Percentiles rank a stretch among this genome's conserved stretches.
These are phyloP conservation scores for Colletotrichum salicis DNA, from an alignment of 2,329 filamentous ascomycete genomes.

Conservation along the genomic window DNA sequence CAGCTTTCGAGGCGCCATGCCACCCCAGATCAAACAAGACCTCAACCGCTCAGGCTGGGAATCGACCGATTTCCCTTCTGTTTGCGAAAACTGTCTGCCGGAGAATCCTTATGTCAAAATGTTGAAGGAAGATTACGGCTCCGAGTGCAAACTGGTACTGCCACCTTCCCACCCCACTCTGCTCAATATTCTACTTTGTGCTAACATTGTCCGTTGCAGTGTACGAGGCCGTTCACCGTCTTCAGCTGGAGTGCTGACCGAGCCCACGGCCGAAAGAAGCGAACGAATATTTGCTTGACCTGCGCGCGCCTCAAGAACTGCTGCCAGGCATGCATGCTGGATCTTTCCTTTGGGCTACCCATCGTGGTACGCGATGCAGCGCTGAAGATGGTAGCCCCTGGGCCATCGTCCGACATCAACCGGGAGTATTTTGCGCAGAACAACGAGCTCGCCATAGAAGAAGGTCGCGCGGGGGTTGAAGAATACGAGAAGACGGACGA, in stretches of 20 bases:
- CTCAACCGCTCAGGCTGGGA: conserved; percentile 97
- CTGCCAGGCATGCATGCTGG: conserved; percentile 98
- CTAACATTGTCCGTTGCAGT: conserved; percentile 52
- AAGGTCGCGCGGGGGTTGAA: conserved; percentile 85
- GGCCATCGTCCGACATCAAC: conserved; percentile 92
- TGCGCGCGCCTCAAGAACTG: conserved; percentile 98
- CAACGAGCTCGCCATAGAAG: conserved; percentile 94
- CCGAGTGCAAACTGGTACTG: conserved; percentile 77
- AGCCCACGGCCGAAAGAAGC: conserved; percentile 86
- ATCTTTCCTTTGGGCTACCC: conserved; percentile 93
- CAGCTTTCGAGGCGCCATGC: conserved; percentile 64
- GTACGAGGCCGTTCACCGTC: conserved; percentile 93
- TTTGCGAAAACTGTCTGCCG: conserved; percentile 92
- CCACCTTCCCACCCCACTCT: neutral
- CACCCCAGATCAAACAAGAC: conserved; percentile 94
- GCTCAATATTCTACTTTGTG: conserved; percentile 26
- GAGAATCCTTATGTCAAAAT: conserved; percentile 99
- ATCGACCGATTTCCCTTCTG: conserved; percentile 87
- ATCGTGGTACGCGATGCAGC: conserved; percentile 96
- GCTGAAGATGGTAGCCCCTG: conserved; percentile 96
- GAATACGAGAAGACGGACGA: conserved; percentile 98
- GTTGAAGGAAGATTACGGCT: conserved; percentile 96
- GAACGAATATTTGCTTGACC: conserved; percentile 94
- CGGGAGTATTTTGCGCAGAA: conserved; percentile 98
- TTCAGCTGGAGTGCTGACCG: conserved; percentile 96